Conservation (phyloP, 2,329 filamentous ascomycete species). For the Epicoccum sorghinum region DNA sequence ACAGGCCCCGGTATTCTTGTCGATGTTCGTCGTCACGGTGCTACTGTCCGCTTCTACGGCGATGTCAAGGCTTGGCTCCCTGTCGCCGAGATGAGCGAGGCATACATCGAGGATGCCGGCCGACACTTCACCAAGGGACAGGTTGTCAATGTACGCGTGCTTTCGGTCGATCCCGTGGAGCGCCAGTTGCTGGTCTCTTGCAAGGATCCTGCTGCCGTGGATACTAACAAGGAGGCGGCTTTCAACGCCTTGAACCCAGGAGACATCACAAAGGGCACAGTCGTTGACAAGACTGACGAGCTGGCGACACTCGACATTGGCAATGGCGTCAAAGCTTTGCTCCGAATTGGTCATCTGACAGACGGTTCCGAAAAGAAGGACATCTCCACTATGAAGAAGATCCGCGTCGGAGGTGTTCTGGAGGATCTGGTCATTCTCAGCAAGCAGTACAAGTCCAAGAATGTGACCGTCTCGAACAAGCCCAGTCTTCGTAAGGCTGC, state of each 20-base stretch:
- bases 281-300: slow-evolving; percentile 54
- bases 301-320: slow-evolving; percentile 72
- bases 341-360: slow-evolving; percentile 79
- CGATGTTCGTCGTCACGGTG: slow-evolving; percentile 77
- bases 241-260: slow-evolving; percentile 77
- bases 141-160: slow-evolving; percentile 87
- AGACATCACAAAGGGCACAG: slow-evolving; percentile 75
- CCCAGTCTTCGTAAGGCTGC: slow-evolving; percentile 78
- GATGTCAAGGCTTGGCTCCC: slow-evolving; percentile 84
- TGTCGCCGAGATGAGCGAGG: slow-evolving; percentile 96
- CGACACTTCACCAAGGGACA: slow-evolving; percentile 91
- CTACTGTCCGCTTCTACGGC: slow-evolving; percentile 92
- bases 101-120: slow-evolving; percentile 85
- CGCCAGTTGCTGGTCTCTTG: slow-evolving; percentile 85
- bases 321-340: slow-evolving; percentile 75
- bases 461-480: slow-evolving; percentile 81
- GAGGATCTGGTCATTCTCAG: slow-evolving; percentile 84
- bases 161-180: slow-evolving; percentile 75
- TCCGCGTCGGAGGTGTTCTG: slow-evolving; percentile 82
- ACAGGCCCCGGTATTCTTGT: slow-evolving; percentile 87
- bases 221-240: slow-evolving; percentile 74
- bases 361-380: slow-evolving; percentile 85
- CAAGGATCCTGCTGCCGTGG: slow-evolving; percentile 83
- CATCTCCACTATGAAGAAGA: slow-evolving; percentile 75
- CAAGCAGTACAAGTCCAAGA: slow-evolving; percentile 78